A percentile compares a stretch with the other conserved stretches of the same genome.
These are phyloP conservation scores for Metschnikowia aberdeeniae DNA, from an alignment of 805 yeast genomes.

Conservation along the genomic window DNA sequence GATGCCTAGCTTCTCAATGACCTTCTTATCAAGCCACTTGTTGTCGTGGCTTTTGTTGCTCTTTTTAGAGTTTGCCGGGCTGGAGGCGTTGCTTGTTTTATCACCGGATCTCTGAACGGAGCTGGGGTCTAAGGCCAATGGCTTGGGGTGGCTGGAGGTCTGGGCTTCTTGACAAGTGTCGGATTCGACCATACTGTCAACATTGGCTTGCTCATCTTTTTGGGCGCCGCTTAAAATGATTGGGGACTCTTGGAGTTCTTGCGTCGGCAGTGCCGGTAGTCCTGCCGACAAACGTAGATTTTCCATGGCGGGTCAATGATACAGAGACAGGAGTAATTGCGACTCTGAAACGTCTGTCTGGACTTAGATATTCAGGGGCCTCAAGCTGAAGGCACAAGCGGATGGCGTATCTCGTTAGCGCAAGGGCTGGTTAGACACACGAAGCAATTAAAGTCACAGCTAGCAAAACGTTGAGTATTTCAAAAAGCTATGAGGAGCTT, in stretches of 20 bases:
- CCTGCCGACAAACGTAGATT: background rate
- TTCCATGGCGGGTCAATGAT: background rate
- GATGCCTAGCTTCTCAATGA: conserved; percentile 15
- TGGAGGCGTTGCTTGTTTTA: background rate
- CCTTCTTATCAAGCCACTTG: conserved; percentile 2
- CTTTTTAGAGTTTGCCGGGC: background rate
- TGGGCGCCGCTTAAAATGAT: background rate
- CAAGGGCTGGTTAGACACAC: background rate
- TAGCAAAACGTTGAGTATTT: background rate
- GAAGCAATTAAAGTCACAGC: conserved; percentile 4
- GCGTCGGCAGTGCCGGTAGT: conserved; percentile 1
- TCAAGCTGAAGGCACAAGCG: no score
- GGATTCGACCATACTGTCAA: background rate
- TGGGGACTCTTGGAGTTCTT: background rate
- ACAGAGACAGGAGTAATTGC: no score
- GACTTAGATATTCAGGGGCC: no score
- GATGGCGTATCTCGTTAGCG: no score
- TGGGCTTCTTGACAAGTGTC: background rate
- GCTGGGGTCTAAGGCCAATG: background rate
- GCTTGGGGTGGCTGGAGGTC: background rate
- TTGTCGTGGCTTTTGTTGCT: background rate
- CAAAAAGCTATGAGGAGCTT: background rate
- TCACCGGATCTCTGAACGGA: background rate
- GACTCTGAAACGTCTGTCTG: no score
- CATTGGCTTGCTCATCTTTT: background rate